A percentile compares a stretch with the other conserved stretches of the same genome.
phyloP scores from a whole-genome alignment of 768 basidiomycete species.

The Agaricus sinodeliciosus region DNA sequence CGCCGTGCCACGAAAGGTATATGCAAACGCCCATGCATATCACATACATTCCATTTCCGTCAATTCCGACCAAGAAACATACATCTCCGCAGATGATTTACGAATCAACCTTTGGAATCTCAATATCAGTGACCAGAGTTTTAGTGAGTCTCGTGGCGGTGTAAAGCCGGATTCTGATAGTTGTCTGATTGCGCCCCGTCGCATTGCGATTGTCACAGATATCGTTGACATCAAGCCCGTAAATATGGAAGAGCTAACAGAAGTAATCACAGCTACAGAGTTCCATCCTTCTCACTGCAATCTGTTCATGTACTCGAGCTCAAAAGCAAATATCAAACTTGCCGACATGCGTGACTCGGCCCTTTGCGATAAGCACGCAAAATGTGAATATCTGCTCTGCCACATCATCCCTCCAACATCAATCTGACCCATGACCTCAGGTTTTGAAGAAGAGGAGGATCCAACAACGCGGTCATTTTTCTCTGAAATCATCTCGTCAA shows the following conservation, averaged over 20 bases:
- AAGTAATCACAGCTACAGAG: constrained; percentile 99
- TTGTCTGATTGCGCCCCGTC: constrained; percentile 6
- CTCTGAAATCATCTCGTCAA: constrained; percentile 98
- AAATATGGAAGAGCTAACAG: constrained; percentile 99
- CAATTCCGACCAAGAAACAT: constrained; percentile 99
- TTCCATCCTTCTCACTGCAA: constrained; percentile 98
- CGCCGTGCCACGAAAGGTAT: constrained; percentile 96
- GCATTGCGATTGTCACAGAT: constrained; percentile 42
- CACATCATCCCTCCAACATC: constrained; percentile 3
- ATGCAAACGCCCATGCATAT: constrained; percentile 98
- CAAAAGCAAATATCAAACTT: constrained; percentile 98
- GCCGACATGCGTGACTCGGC: constrained; percentile 99
- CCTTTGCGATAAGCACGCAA: constrained; percentile 91
- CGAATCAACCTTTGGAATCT: constrained; percentile 98
- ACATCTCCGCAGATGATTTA: constrained; percentile 98
- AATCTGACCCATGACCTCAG: constrained; percentile 33
- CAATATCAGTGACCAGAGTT: constrained; percentile 97
- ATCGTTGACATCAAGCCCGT: constrained; percentile 99
- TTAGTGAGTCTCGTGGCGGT: constrained; percentile 60
- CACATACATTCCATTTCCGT: constrained; percentile 99
- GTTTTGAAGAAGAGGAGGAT: constrained; percentile 98
- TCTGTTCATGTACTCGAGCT: constrained; percentile 99
- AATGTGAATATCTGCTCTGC: constrained; percentile 55
- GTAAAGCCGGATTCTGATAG: constrained; percentile 10
- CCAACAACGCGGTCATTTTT: constrained; percentile 97